Base-by-base conservation (phyloP, 371 early-diverging fungal species). In the Rhizopus microsporus region DNA sequence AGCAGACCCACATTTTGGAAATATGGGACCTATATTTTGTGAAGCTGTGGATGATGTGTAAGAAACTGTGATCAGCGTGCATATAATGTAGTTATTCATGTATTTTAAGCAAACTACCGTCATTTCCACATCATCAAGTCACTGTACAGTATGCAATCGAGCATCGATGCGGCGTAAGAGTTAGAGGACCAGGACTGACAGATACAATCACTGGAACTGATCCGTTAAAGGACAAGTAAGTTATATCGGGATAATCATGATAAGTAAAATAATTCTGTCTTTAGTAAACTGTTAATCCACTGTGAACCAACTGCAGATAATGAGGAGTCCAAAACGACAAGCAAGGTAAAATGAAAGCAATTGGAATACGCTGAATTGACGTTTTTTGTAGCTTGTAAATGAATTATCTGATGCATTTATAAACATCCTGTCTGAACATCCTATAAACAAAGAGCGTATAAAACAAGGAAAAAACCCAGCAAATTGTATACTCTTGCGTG, bases 201-300 rank as follows among this genome's bases (percentile, higher is more conserved):
- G 75, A 77, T 58, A 51, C 60, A 3, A 82, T 82, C 37, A 82
- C 77, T 7, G 82, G 82, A 42, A 82, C 82, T 7, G 82, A 82
- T 61, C 82, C 82, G 4, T 51, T 81, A 6, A 77, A 80, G 61
- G 82, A 82, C 68, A 68, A 68, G 75, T 78, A 68, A 57, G 34
- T 31, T 10, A 29, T 38, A 7, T 35, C 29, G 7, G 15, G 8
- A 3, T 4, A 23, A 23, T n/a, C 7, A 6, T 13, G 42, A 15
- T 40, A 16, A 7, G 35, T 31, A 7, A n/a, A n/a, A 32, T 33
- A 32, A 5, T 4, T 33, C 39, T 23, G 12, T 37, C 7, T 7
- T 12, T 49, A 81, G 77, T 13, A 57, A 59, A 38, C 76, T 68
- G n/a, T 35, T 78, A 16, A 59, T 76, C 3, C 49, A 59, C 40